A percentile compares a stretch with the other conserved stretches of the same genome.
Evolutionary conservation across 768 basidiomycete genomes (phyloP).

Genomic region (Termitomyces sp.): DNA sequence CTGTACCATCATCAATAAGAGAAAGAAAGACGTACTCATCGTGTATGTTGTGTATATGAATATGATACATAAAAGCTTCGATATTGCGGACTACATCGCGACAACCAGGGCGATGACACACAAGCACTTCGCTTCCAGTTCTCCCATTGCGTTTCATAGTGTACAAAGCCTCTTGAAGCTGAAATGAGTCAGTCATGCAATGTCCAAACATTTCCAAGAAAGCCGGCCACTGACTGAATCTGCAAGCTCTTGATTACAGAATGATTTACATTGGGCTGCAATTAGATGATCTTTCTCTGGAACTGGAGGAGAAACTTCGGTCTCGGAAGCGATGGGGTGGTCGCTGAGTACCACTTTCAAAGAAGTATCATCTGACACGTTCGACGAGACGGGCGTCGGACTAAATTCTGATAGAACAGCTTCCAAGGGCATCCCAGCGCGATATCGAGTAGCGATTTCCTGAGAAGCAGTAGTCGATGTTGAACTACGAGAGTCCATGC

Average conservation of each 20-base stretch:
- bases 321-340: slow-evolving; percentile 1
- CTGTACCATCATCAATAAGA: neutral
- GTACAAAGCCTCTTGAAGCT: slow-evolving; percentile 33
- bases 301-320: slow-evolving; percentile 11
- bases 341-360: neutral
- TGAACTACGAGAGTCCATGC: slow-evolving; percentile 19
- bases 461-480: slow-evolving; percentile 33
- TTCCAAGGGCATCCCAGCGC: slow-evolving; percentile 27
- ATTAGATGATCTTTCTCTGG: slow-evolving; percentile 14
- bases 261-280: slow-evolving; percentile 28
- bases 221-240: slow-evolving; percentile 30
- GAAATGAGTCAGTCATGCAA: neutral
- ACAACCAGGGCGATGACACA: slow-evolving; percentile 43
- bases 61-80: slow-evolving; percentile 44
- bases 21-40: slow-evolving; percentile 28
- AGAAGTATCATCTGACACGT: neutral
- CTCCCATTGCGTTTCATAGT: slow-evolving; percentile 23
- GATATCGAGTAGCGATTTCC: slow-evolving; percentile 31
- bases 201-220: neutral
- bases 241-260: slow-evolving; percentile 29
- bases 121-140: slow-evolving; percentile 26
- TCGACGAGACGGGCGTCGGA: neutral
- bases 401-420: neutral
- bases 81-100: slow-evolving; percentile 34
- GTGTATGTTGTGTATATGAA: slow-evolving; percentile 53